Conservation (phyloP, 257 asterid species). For the Mentha longifolia region DNA sequence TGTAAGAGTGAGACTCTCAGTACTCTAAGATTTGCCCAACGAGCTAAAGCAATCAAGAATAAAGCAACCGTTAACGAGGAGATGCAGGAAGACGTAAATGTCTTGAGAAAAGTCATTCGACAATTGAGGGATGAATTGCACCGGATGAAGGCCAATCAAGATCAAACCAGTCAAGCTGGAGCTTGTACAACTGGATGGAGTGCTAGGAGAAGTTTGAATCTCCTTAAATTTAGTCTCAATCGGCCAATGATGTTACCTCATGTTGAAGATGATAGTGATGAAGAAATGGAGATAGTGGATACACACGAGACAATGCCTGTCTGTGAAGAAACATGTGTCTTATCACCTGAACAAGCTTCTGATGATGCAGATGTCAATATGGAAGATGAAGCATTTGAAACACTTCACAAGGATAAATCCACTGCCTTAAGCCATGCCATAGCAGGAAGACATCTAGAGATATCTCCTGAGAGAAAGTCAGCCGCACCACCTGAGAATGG, state of each 20-base stretch:
- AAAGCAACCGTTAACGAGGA: constrained; percentile 92
- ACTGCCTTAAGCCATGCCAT: constrained; percentile 23
- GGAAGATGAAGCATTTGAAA: constrained; percentile 66
- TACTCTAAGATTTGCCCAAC: constrained; percentile 96
- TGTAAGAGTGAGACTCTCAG: constrained; percentile 90
- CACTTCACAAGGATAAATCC: constrained; percentile 43
- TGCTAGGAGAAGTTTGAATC: constrained; percentile 91
- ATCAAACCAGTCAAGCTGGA: constrained; percentile 61
- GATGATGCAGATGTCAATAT: constrained; percentile 72
- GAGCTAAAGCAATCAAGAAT: constrained; percentile 97
- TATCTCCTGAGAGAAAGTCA: constrained; percentile 30
- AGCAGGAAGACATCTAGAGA: constrained; percentile 16
- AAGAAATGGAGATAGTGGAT: constrained; percentile 92
- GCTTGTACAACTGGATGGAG: constrained; percentile 77
- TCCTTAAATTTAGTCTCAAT: constrained; percentile 87
- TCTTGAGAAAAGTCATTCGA: constrained; percentile 81
- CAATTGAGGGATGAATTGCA: constrained; percentile 88
- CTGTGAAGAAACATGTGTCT: constrained; percentile 37
- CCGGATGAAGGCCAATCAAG: constrained; percentile 69
- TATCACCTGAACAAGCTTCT: constrained; percentile 39
- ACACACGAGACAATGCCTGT: constrained; percentile 39
- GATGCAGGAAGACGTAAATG: constrained; percentile 93
- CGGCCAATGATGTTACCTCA: constrained; percentile 73
- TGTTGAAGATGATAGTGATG: constrained; percentile 83
- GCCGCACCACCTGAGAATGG: constrained; percentile 29